Evolutionary conservation across 768 basidiomycete genomes (phyloP).

Genomic region (Trichaptum fuscoviolaceum): DNA sequence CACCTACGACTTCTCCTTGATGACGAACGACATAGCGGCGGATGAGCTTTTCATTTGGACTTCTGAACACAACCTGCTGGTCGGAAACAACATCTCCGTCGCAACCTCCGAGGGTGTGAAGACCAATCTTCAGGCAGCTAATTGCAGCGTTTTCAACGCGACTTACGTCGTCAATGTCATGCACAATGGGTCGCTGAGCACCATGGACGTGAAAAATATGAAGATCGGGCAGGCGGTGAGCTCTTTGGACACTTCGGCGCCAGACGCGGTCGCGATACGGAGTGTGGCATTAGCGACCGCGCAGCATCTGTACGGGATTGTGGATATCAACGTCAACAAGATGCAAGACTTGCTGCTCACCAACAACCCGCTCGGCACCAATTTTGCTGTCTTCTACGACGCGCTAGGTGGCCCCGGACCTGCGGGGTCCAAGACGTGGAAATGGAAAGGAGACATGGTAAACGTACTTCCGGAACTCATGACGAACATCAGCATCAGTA

Average conservation of each 20-base stretch:
- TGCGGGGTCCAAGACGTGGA: not conserved
- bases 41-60: not conserved
- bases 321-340: not conserved
- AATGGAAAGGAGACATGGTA: not conserved
- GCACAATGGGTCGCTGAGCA: not conserved
- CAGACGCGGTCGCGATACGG: not conserved
- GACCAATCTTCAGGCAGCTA: not conserved
- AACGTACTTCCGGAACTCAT: not conserved
- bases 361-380: not conserved
- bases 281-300: not conserved
- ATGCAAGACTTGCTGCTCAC: not conserved
- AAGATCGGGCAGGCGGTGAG: not conserved
- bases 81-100: not conserved
- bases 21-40: not conserved
- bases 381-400: not conserved
- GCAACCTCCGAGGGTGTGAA: not conserved
- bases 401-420: not conserved
- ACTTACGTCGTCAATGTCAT: not conserved
- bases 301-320: not conserved
- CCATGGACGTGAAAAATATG: not conserved
- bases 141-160: not conserved
- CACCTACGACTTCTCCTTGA: not conserved
- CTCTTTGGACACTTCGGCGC: not conserved
- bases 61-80: not conserved
- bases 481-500: not conserved